A percentile compares a stretch with the other conserved stretches of the same genome.
Conservation (phyloP, 2,329 filamentous ascomycete genomes). For the Didymella keratinophila region DNA sequence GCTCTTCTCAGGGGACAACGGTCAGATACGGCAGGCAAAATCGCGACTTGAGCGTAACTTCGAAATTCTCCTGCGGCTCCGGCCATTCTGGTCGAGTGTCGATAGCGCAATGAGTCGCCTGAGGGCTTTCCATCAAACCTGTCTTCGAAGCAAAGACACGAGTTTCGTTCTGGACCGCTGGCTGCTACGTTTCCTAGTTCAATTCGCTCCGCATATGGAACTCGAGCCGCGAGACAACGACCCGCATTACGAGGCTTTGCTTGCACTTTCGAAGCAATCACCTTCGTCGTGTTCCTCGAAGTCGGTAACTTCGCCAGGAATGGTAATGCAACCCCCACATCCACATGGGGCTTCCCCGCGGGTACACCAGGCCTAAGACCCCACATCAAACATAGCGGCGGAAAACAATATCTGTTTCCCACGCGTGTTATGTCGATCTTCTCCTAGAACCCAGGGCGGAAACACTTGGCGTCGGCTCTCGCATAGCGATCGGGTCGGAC, state of each 20-base stretch:
- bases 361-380: constrained; percentile 3
- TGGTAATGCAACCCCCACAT: constrained; percentile 14
- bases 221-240: constrained; percentile 38
- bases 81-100: constrained; percentile 36
- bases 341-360: constrained; percentile 18
- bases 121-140: constrained; percentile 37
- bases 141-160: constrained; percentile 36
- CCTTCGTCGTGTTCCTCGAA: constrained; percentile 34
- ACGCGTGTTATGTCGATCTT: constrained; percentile 15
- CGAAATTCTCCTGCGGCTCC: constrained; percentile 31
- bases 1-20: constrained; percentile 32
- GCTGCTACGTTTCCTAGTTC: constrained; percentile 36
- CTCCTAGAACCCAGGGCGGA: constrained; percentile 6
- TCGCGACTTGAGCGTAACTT: constrained; percentile 36
- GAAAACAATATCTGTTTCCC: constrained; percentile 29
- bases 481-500: constrained; percentile 10
- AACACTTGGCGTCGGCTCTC: constrained; percentile 19
- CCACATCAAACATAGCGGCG: constrained; percentile 28
- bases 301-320: constrained; percentile 23
- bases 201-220: constrained; percentile 39
- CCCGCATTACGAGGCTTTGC: constrained; percentile 34
- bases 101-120: constrained; percentile 37
- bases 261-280: constrained; percentile 35
- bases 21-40: constrained; percentile 33
- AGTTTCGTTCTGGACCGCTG: constrained; percentile 38